These are phyloP conservation scores for Pistacia vera DNA, from an alignment of 345 rosid species.

Conservation along the genomic window DNA sequence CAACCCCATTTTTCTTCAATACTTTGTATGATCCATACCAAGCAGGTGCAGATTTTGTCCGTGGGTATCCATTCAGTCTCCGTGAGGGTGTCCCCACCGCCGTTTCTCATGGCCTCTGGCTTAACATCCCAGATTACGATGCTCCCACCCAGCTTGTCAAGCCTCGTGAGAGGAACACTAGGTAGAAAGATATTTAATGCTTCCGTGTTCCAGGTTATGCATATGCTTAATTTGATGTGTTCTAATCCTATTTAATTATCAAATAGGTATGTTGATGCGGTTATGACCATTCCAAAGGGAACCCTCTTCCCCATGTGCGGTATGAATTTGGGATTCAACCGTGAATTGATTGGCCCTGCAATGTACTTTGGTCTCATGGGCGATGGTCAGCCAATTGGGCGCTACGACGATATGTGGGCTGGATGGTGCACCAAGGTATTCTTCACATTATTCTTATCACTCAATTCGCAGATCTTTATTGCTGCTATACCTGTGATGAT, in stretches of 20 bases:
- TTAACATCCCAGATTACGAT: slow-evolving; percentile 93
- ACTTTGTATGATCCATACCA: slow-evolving; percentile 87
- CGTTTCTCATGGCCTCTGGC: slow-evolving; percentile 93
- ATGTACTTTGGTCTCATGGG: slow-evolving; percentile 95
- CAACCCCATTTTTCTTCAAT: slow-evolving; percentile 89
- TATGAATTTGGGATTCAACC: slow-evolving; percentile 84
- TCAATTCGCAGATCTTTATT: not conserved
- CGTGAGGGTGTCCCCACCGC: slow-evolving; percentile 91
- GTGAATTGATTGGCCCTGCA: slow-evolving; percentile 83
- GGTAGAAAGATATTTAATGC: slow-evolving; percentile 36
- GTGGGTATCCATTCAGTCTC: slow-evolving; percentile 94
- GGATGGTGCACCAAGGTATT: slow-evolving; percentile 81
- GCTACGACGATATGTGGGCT: slow-evolving; percentile 96
- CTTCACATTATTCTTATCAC: not conserved
- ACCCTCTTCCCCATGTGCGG: slow-evolving; percentile 90
- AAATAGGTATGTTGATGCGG: slow-evolving; percentile 75
- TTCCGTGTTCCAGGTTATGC: not conserved
- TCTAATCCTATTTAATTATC: slow-evolving; percentile 4
- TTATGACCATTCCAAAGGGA: slow-evolving; percentile 86
- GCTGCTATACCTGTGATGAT: not conserved
- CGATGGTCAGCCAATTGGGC: slow-evolving; percentile 87
- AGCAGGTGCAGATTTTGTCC: slow-evolving; percentile 85
- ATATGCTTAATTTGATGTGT: not conserved
- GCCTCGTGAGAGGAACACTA: slow-evolving; percentile 85
- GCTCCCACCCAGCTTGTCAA: slow-evolving; percentile 95